Conservation (phyloP, 331 rosid species). For the Cydonia oblonga region DNA sequence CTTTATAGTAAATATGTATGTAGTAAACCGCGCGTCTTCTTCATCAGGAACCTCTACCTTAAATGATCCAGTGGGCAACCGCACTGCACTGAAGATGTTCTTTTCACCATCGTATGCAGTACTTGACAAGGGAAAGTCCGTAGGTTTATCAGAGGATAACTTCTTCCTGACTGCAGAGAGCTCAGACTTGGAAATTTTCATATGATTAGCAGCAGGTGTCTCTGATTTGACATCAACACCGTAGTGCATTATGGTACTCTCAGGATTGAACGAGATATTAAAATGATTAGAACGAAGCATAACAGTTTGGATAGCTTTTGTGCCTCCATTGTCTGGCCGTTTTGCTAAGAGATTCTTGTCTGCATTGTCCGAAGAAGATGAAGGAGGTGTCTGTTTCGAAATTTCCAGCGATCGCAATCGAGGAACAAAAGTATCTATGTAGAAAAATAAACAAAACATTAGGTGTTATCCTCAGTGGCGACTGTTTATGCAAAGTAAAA, state of each 20-base stretch:
- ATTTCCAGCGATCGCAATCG: constrained; percentile 10
- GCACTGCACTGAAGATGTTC: constrained; percentile 43
- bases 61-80: constrained; percentile 47
- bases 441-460: not conserved
- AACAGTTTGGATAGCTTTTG: constrained; percentile 12
- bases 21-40: constrained; percentile 27
- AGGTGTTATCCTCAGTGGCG: not conserved
- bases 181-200: constrained; percentile 36
- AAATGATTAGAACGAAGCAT: constrained; percentile 52
- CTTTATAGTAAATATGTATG: constrained; percentile 32
- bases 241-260: constrained; percentile 43
- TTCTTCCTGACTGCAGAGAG: constrained; percentile 36
- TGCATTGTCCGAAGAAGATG: not conserved
- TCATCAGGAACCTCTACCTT: constrained; percentile 37
- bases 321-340: constrained; percentile 63
- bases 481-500: not conserved
- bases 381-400: not conserved
- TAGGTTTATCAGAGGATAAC: constrained; percentile 40
- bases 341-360: constrained; percentile 25
- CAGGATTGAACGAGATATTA: constrained; percentile 31
- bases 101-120: constrained; percentile 69
- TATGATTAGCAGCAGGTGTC: constrained; percentile 18
- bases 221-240: constrained; percentile 38
- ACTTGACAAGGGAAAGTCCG: constrained; percentile 31
- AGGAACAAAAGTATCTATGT: constrained; percentile 18